Evolutionary conservation across 768 basidiomycete genomes (phyloP).

Genomic region (Podaxis sp.): DNA sequence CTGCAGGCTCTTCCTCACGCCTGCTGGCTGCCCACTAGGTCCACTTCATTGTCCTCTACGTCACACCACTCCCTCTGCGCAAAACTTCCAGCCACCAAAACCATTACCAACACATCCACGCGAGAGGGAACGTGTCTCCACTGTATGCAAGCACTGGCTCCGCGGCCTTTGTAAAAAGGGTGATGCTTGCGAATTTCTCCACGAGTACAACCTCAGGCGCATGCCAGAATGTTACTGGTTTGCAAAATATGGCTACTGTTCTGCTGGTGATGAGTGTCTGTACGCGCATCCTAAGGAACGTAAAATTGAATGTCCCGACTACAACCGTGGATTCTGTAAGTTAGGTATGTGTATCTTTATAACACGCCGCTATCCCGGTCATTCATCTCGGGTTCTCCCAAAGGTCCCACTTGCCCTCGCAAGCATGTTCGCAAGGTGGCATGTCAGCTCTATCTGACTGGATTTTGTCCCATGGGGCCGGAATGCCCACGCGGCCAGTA

Average conservation of each 20-base stretch:
- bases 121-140: slow-evolving; percentile 79
- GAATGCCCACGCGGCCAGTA: slow-evolving; percentile 90
- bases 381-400: slow-evolving; percentile 13
- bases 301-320: slow-evolving; percentile 91
- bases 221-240: slow-evolving; percentile 99
- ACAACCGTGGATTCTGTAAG: slow-evolving; percentile 93
- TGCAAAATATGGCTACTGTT: slow-evolving; percentile 96
- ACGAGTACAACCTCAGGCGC: slow-evolving; percentile 95
- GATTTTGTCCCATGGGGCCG: slow-evolving; percentile 89
- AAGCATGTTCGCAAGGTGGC: slow-evolving; percentile 92
- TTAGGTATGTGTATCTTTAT: slow-evolving; percentile 57
- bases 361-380: not conserved
- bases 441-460: slow-evolving; percentile 88
- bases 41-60: slow-evolving; percentile 90
- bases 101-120: slow-evolving; percentile 80
- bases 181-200: slow-evolving; percentile 96
- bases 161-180: slow-evolving; percentile 98
- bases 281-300: slow-evolving; percentile 95
- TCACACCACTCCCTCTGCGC: slow-evolving; percentile 84
- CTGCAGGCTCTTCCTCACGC: slow-evolving; percentile 78
- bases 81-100: slow-evolving; percentile 89
- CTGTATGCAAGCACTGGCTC: slow-evolving; percentile 99
- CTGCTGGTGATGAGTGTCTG: slow-evolving; percentile 94
- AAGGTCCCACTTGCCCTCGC: slow-evolving; percentile 84
- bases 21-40: slow-evolving; percentile 86